Evolutionary conservation across 371 early-diverging fungal genomes (phyloP).

Genomic region (Cokeromyces recurvatus): DNA sequence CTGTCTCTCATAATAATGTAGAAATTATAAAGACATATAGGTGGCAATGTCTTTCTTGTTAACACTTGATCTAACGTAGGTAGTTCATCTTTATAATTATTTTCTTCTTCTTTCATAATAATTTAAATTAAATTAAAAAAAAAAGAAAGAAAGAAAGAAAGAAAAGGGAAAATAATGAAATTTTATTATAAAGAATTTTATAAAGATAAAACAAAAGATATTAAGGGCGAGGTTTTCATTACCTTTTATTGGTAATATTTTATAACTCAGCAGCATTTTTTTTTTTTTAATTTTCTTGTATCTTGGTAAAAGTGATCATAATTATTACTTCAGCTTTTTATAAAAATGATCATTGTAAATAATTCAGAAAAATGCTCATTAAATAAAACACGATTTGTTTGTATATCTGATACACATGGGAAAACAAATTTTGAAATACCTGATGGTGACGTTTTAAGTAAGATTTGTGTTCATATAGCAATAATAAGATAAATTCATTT

Average conservation of each 20-base stretch:
- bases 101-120: too few species aligned
- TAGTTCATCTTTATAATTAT: constrained; percentile 15
- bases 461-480: constrained; percentile 1
- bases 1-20: constrained; percentile 64
- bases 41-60: constrained; percentile 57
- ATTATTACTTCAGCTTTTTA: too few species aligned
- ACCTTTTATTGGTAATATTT: too few species aligned
- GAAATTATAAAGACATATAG: constrained; percentile 64
- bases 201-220: background rate
- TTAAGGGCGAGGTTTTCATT: too few species aligned
- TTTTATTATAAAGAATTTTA: too few species aligned
- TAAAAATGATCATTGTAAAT: constrained; percentile 4
- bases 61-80: constrained; percentile 62
- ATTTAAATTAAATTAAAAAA: background rate
- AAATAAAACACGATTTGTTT: constrained; percentile 31
- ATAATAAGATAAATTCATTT: background rate
- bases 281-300: constrained; percentile 1
- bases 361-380: background rate
- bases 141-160: background rate
- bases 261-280: too few species aligned
- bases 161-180: constrained; percentile 1
- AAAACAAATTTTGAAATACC: constrained; percentile 31
- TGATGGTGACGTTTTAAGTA: constrained; percentile 43
- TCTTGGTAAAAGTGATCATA: background rate
- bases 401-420: constrained; percentile 49